Evolutionary conservation across 345 rosid genomes (phyloP).

Genomic region (Melastoma malabathricum): DNA sequence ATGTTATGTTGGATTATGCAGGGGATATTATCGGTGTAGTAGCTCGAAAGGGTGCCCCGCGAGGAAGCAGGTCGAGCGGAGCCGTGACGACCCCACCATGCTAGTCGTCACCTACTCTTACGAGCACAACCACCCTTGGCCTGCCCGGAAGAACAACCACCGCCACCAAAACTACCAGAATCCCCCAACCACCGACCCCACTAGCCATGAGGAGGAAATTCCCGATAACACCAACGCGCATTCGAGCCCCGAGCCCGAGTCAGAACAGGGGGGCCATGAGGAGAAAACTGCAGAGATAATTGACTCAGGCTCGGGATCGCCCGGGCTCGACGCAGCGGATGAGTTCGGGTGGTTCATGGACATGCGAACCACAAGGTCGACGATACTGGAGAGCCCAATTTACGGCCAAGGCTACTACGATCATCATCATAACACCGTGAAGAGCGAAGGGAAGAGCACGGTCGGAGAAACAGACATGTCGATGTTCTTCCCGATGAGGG

Average conservation of each 20-base stretch:
- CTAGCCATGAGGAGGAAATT: not conserved
- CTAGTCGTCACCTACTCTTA: constrained; percentile 72
- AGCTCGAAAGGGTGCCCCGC: constrained; percentile 98
- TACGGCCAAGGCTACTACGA: constrained; percentile 24
- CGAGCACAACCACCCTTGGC: constrained; percentile 93
- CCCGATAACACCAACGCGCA: not conserved
- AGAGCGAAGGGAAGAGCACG: not conserved
- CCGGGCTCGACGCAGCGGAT: constrained; percentile 19
- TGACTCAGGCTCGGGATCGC: constrained; percentile 13
- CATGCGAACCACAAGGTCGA: constrained; percentile 66
- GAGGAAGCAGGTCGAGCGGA: constrained; percentile 92
- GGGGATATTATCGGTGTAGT: constrained; percentile 93
- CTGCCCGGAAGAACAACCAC: constrained; percentile 41
- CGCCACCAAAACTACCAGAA: constrained; percentile 16
- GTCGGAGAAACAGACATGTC: constrained; percentile 22
- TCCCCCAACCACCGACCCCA: not conserved
- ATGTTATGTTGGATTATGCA: constrained; percentile 13
- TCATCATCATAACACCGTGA: not conserved
- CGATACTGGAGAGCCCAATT: constrained; percentile 54
- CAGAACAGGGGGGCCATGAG: constrained; percentile 14
- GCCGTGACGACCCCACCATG: constrained; percentile 73
- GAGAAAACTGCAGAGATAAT: constrained; percentile 38
- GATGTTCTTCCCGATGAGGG: constrained; percentile 50
- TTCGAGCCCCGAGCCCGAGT: constrained; percentile 11
- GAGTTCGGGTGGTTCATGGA: constrained; percentile 79